A percentile compares a stretch with the other conserved stretches of the same genome.
Evolutionary conservation across 768 basidiomycete species (phyloP).

Genomic region (Termitomyces sp.): DNA sequence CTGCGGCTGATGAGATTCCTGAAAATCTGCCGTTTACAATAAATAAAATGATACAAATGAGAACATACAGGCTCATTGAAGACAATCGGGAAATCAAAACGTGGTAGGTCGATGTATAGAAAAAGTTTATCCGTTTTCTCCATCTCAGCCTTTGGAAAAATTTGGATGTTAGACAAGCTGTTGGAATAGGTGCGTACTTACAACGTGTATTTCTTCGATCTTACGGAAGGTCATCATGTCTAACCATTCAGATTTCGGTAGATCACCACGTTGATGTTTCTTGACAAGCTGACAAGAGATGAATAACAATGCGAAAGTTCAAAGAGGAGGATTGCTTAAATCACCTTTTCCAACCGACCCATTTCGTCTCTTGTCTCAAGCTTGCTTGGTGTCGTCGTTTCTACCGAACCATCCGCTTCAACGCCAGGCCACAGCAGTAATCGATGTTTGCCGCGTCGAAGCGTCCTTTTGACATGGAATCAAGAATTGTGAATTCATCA

Average conservation of each 20-base stretch:
- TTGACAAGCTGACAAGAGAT: conserved; percentile 63
- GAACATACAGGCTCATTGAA: conserved; percentile 80
- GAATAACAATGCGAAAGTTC: not conserved
- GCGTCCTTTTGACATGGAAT: conserved; percentile 48
- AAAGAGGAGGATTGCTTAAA: not conserved
- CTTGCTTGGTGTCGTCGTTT: conserved; percentile 87
- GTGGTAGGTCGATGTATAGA: conserved; percentile 91
- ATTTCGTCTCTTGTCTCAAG: conserved; percentile 80
- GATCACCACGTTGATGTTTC: conserved; percentile 92
- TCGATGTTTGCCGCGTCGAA: conserved; percentile 89
- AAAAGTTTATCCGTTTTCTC: conserved; percentile 93
- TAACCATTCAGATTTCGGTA: conserved; percentile 93
- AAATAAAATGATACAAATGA: not conserved
- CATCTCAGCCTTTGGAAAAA: conserved; percentile 64
- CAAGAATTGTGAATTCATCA: not conserved
- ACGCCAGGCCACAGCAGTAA: conserved; percentile 76
- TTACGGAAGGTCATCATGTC: conserved; percentile 90
- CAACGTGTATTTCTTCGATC: conserved; percentile 93
- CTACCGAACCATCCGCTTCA: conserved; percentile 81
- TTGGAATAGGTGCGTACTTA: conserved; percentile 17
- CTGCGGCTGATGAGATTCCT: conserved; percentile 34
- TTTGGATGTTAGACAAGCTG: not conserved
- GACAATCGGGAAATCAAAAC: conserved; percentile 96
- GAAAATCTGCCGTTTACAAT: not conserved
- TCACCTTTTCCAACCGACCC: conserved; percentile 89